These are phyloP conservation scores for Rhizoctonia solani DNA, from an alignment of 1,284 basidiomycete species.

Conservation along the genomic window DNA sequence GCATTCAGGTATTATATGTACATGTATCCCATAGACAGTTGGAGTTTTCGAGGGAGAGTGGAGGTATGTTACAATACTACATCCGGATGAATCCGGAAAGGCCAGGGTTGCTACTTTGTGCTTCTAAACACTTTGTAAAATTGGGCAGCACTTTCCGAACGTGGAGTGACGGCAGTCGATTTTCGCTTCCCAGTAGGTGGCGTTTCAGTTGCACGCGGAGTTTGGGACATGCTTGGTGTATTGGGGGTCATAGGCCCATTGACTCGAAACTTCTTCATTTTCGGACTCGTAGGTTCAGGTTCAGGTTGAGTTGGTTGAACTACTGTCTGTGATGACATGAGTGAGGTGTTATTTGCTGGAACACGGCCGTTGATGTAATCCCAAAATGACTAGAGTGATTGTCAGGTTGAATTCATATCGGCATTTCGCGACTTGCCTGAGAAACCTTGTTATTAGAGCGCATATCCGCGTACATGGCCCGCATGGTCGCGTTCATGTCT, in stretches of 20 bases:
- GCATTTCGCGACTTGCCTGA: not conserved
- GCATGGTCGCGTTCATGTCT: conserved; percentile 6
- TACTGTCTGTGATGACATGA: not conserved
- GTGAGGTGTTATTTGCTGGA: no score
- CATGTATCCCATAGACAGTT: no score
- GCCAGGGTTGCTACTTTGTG: not conserved
- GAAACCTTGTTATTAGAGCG: conserved; percentile 20
- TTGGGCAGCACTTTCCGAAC: not conserved
- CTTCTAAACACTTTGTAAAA: not conserved
- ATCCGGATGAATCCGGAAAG: no score
- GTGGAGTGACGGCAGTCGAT: not conserved
- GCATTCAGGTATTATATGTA: no score
- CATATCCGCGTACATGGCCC: conserved; percentile 20
- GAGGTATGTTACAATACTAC: no score
- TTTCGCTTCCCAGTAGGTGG: not conserved
- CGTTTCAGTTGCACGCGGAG: not conserved
- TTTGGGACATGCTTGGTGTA: not conserved
- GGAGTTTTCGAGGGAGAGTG: no score
- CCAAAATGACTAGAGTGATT: conserved; percentile 20
- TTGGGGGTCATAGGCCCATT: not conserved
- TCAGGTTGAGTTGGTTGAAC: not conserved
- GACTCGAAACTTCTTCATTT: not conserved
- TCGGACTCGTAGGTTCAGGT: not conserved
- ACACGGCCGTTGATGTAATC: conserved; percentile 3
- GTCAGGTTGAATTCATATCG: not conserved